These are phyloP conservation scores for Claviceps arundinis DNA, from an alignment of 2,329 filamentous ascomycete species.

Conservation along the genomic window DNA sequence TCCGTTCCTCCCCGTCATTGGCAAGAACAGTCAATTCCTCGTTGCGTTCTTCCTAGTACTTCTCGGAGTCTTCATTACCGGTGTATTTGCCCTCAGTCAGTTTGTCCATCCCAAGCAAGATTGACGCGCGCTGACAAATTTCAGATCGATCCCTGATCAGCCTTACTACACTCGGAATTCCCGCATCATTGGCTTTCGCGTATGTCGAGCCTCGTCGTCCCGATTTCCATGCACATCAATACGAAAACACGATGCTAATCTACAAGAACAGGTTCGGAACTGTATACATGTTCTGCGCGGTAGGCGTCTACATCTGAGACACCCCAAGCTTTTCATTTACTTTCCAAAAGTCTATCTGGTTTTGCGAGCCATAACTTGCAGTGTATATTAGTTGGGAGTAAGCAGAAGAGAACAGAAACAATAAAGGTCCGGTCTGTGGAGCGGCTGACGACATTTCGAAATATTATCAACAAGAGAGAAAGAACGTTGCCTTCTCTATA, in stretches of 20 bases:
- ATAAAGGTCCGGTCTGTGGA: constrained; percentile 12
- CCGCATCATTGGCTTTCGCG: constrained; percentile 82
- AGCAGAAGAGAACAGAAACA: constrained; percentile 12
- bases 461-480: background rate
- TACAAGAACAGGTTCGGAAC: constrained; percentile 63
- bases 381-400: constrained; percentile 26
- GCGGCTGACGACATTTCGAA: constrained; percentile 14
- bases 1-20: constrained; percentile 68
- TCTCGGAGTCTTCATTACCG: constrained; percentile 57
- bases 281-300: constrained; percentile 97
- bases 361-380: constrained; percentile 12
- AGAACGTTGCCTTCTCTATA: background rate
- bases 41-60: constrained; percentile 66
- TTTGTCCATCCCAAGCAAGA: constrained; percentile 30
- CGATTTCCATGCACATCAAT: background rate
- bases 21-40: constrained; percentile 73
- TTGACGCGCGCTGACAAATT: background rate
- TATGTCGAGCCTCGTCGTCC: constrained; percentile 33
- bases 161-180: constrained; percentile 65
- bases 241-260: constrained; percentile 9
- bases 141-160: constrained; percentile 71
- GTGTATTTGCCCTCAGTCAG: constrained; percentile 85
- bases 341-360: background rate
- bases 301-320: constrained; percentile 91
- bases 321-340: constrained; percentile 19